A percentile compares a stretch with the other conserved stretches of the same genome.
Evolutionary conservation across 1,284 basidiomycete species (phyloP).

Genomic region (Fistulinella staudtii): DNA sequence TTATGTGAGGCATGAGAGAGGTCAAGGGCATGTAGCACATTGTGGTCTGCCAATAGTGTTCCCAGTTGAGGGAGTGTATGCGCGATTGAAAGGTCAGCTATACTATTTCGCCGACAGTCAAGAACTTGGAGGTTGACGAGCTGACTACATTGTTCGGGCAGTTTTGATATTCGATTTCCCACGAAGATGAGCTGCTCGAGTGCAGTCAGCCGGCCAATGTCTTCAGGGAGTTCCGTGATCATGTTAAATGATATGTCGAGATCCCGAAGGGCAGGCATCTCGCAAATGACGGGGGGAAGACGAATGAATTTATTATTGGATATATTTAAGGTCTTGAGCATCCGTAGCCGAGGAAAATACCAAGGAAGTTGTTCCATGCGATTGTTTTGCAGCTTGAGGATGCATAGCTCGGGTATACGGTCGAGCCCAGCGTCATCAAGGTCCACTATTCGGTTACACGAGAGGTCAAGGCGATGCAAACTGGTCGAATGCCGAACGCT

Average conservation of each 20-base stretch:
- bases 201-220: constrained; percentile 68
- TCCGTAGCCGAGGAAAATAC: constrained; percentile 75
- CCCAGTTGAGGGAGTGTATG: constrained; percentile 69
- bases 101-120: constrained; percentile 82
- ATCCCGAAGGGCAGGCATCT: constrained; percentile 73
- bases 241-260: constrained; percentile 96
- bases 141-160: constrained; percentile 67
- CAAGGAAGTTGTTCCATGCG: constrained; percentile 83
- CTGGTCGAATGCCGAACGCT: constrained; percentile 76
- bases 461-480: constrained; percentile 84
- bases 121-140: constrained; percentile 67
- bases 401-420: constrained; percentile 68
- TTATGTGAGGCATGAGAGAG: constrained; percentile 61
- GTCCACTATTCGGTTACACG: constrained; percentile 90
- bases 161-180: constrained; percentile 78
- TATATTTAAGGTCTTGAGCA: constrained; percentile 83
- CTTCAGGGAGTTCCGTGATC: constrained; percentile 77
- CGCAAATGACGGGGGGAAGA: constrained; percentile 78
- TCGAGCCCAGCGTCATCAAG: constrained; percentile 86
- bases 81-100: constrained; percentile 71
- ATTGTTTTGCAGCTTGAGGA: constrained; percentile 89
- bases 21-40: constrained; percentile 76
- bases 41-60: constrained; percentile 75
- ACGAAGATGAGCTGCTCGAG: constrained; percentile 83
- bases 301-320: constrained; percentile 93